Evolutionary conservation across 2,329 filamentous ascomycete genomes (phyloP).

Genomic region (Phyllosticta citriasiana): DNA sequence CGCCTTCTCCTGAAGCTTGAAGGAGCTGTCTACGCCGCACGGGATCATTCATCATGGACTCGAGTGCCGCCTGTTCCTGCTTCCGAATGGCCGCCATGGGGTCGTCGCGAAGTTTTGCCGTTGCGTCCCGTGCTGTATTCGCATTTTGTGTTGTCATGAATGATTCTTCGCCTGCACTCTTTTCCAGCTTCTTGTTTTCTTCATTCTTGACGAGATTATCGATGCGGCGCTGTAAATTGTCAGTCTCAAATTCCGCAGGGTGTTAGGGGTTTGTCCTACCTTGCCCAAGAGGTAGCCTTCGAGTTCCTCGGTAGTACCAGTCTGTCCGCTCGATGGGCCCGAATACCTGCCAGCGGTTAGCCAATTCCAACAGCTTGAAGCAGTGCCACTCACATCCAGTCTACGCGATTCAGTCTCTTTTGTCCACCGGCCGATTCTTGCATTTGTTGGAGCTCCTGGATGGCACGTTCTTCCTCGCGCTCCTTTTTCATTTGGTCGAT

Average conservation of each 20-base stretch:
- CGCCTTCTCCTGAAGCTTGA: slow-evolving; percentile 21
- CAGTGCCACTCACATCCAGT: slow-evolving; percentile 67
- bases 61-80: slow-evolving; percentile 50
- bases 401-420: slow-evolving; percentile 72
- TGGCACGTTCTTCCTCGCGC: slow-evolving; percentile 82
- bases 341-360: slow-evolving; percentile 45
- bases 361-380: neutral
- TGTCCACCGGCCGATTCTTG: slow-evolving; percentile 81
- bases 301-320: slow-evolving; percentile 63
- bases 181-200: slow-evolving; percentile 56
- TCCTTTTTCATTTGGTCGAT: slow-evolving; percentile 88
- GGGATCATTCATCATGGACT: slow-evolving; percentile 67
- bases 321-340: slow-evolving; percentile 68
- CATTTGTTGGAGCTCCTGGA: slow-evolving; percentile 82
- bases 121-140: slow-evolving; percentile 68
- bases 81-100: slow-evolving; percentile 88
- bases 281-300: slow-evolving; percentile 92
- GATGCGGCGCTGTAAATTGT: slow-evolving; percentile 51
- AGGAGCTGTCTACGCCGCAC: slow-evolving; percentile 57
- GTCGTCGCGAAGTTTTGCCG: slow-evolving; percentile 79
- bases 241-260: neutral
- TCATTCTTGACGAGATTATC: slow-evolving; percentile 77
- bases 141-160: slow-evolving; percentile 57
- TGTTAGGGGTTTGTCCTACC: slow-evolving; percentile 13
- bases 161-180: slow-evolving; percentile 51